phyloP scores from a whole-genome alignment of 2,329 filamentous ascomycete species.

The Scedosporium minutisporum region DNA sequence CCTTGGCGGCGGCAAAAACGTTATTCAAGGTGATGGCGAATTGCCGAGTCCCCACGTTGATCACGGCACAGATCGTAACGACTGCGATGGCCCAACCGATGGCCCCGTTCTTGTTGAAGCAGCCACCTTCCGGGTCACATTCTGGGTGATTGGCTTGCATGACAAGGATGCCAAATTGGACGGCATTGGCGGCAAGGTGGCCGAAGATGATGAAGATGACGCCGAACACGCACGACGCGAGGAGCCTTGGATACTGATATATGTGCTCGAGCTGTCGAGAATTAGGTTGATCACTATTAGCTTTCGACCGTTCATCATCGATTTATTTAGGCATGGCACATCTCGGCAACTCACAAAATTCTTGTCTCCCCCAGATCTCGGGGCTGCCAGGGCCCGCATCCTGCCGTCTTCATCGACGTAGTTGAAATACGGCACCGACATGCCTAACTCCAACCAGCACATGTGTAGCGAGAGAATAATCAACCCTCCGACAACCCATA shows the following conservation, averaged over 20 bases:
- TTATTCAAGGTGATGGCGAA: slow-evolving; percentile 43
- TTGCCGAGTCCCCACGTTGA: slow-evolving; percentile 36
- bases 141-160: slow-evolving; percentile 17
- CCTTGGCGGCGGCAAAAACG: slow-evolving; percentile 36
- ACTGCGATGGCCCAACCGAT: slow-evolving; percentile 31
- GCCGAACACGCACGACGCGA: slow-evolving; percentile 34
- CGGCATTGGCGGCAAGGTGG: slow-evolving; percentile 38
- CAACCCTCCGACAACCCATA: slow-evolving; percentile 26
- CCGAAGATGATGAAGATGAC: slow-evolving; percentile 35
- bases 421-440: slow-evolving; percentile 33
- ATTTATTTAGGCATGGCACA: too few species aligned
- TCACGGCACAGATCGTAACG: slow-evolving; percentile 31
- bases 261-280: background rate
- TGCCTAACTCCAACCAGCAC: slow-evolving; percentile 34
- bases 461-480: slow-evolving; percentile 26
- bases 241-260: slow-evolving; percentile 12
- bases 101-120: slow-evolving; percentile 27
- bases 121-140: slow-evolving; percentile 2
- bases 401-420: slow-evolving; percentile 15
- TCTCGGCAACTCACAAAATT: slow-evolving; percentile 24
- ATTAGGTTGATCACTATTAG: too few species aligned
- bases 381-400: slow-evolving; percentile 27
- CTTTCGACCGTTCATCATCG: too few species aligned
- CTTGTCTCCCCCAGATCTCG: slow-evolving; percentile 35
- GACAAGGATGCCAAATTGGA: slow-evolving; percentile 32